phyloP scores from a whole-genome alignment of 192 early-diverging fungal species.

The Dissophora globulifera region DNA sequence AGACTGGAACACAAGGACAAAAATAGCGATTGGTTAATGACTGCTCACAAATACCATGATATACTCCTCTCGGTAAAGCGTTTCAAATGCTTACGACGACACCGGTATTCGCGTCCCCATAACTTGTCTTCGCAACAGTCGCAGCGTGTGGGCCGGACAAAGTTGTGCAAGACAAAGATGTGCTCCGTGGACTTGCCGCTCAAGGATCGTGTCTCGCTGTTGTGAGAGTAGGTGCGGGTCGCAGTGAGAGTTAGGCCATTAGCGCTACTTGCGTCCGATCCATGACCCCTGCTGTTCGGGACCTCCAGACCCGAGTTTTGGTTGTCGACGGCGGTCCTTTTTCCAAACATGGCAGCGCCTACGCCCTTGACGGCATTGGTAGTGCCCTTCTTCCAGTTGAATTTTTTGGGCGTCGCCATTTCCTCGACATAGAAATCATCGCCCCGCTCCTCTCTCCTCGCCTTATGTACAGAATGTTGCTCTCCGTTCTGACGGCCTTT shows the following conservation, averaged over 20 bases:
- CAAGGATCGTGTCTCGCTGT: conserved; percentile 35
- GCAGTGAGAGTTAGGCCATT: conserved; percentile 38
- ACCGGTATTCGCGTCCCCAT: conserved; percentile 63
- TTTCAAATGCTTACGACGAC: conserved; percentile 46
- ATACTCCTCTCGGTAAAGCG: too few species aligned
- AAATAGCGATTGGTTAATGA: too few species aligned
- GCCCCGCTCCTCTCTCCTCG: conserved; percentile 29
- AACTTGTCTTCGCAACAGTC: conserved; percentile 69
- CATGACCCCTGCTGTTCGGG: neutral
- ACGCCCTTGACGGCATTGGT: conserved; percentile 47
- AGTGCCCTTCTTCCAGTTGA: conserved; percentile 62
- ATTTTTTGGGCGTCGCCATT: conserved; percentile 58
- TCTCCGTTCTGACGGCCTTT: too few species aligned
- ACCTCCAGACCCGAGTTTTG: conserved; percentile 7
- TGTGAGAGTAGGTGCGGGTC: conserved; percentile 19
- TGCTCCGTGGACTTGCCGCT: conserved; percentile 32
- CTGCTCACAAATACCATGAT: too few species aligned
- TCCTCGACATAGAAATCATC: conserved; percentile 51
- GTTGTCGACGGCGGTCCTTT: conserved; percentile 23
- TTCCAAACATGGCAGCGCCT: conserved; percentile 50
- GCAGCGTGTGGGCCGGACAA: conserved; percentile 60
- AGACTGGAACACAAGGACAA: conserved; percentile 22
- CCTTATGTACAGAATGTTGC: conserved; percentile 4
- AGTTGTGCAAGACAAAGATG: conserved; percentile 16
- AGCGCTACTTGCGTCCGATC: conserved; percentile 23